Evolutionary conservation across 2,329 filamentous ascomycete genomes (phyloP), one percentile per base, ranked within the genome.

Genomic region (Lachnellula willkommii): DNA sequence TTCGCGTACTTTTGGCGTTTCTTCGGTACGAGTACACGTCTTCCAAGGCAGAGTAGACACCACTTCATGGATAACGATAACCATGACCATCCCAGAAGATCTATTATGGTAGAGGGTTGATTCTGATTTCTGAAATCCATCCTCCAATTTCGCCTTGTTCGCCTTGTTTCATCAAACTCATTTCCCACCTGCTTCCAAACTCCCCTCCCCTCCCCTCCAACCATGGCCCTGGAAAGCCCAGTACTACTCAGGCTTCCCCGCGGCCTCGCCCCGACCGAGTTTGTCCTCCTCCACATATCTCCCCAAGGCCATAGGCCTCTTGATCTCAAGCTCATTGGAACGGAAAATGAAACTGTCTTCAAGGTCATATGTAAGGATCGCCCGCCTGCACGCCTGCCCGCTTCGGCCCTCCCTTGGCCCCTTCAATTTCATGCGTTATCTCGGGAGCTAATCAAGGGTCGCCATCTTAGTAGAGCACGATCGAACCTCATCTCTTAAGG

Each of bases 261-360:
- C 43, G 79, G 80, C 55, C 77, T 82, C 59, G 79, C 77, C 43
- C 78, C 78, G 47, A 73, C 75, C 47, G 71, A 75, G 15, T 83
- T 79, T 60, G 77, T 89, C 32, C 75, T 91, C 22, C 67, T 88
- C 17, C 78, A 88, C 63, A 79, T 84, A 55, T 74, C 75, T 2
- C 72, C 79, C 22, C 77, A 70, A 68, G 75, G 54, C 75, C 74
- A 39, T 72, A 74, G 37, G 55, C 76, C 78, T 1, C 73, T 90
- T 32, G 85, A 90, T 69, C 70, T 89, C 47, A 84, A 83, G 67
- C 70, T 91, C 32, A 76, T 86, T 36, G 87, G 80, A 36, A 90
- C 87, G 32, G 87, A 91, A 65, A 60, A 61, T 24, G 50, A 56
- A 51, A 52, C 48, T 39, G 62, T 65, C 20, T 69, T 66, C 51